A percentile compares a stretch with the other conserved stretches of the same genome.
Evolutionary conservation across 208 protist species (phyloP).

Genomic region (Leishmania tropica): DNA sequence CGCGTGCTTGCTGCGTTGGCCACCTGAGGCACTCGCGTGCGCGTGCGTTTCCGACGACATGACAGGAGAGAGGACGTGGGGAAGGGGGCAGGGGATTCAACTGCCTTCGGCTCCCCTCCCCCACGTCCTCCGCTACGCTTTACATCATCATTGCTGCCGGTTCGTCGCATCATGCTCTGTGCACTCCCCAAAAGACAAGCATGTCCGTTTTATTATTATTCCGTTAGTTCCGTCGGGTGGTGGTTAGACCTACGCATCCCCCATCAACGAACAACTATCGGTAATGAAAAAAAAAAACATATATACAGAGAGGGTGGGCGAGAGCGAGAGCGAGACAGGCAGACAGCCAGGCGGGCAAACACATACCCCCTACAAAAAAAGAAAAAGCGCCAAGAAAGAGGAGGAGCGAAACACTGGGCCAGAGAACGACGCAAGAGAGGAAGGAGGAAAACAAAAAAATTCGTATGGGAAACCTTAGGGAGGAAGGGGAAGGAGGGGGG

Average conservation of each 20-base stretch:
- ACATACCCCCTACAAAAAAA: not conserved
- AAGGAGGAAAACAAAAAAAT: not conserved
- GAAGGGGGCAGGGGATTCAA: no score
- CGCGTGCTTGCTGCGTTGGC: not conserved
- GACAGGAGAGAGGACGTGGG: not conserved
- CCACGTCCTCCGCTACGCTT: not conserved
- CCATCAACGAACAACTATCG: not conserved
- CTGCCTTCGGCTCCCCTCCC: no score
- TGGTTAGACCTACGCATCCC: not conserved
- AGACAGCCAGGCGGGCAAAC: not conserved
- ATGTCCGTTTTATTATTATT: no score
- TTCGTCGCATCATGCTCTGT: not conserved
- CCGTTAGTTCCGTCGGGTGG: not conserved
- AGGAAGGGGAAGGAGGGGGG: not conserved
- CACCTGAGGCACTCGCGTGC: not conserved
- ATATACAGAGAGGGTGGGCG: not conserved
- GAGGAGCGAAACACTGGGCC: not conserved
- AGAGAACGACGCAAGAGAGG: not conserved
- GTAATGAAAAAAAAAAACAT: not conserved
- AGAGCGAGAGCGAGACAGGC: not conserved
- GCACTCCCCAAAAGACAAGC: not conserved
- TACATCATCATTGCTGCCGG: not conserved
- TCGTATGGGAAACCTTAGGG: no score
- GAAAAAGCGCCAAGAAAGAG: not conserved
- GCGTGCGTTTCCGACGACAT: not conserved